Conservation (phyloP, 2,329 filamentous ascomycete genomes). For the Hymenoscyphus linearis region DNA sequence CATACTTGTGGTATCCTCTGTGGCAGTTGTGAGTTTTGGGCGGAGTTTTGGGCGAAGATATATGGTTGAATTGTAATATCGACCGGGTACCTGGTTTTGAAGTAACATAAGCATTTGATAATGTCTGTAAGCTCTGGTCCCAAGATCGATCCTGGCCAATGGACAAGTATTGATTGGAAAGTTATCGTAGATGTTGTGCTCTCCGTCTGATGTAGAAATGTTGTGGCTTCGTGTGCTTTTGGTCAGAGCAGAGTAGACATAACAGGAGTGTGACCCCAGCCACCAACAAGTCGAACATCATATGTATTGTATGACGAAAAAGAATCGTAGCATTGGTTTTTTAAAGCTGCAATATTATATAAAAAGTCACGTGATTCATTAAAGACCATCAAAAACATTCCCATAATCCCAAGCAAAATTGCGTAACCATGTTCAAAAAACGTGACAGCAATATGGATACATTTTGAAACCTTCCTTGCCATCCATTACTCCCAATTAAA, state of each 20-base stretch:
- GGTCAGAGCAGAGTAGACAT: not conserved
- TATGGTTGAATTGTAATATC: not conserved
- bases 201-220: not conserved
- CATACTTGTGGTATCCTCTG: not conserved
- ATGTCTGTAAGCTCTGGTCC: not conserved
- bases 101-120: not conserved
- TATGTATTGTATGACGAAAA: not conserved
- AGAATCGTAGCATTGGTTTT: not conserved
- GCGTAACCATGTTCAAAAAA: not conserved
- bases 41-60: not conserved
- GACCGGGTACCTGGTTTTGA: not conserved
- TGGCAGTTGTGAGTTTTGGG: not conserved
- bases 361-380: not conserved
- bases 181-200: not conserved
- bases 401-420: not conserved
- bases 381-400: not conserved
- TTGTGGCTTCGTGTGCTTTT: not conserved
- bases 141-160: not conserved
- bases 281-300: not conserved
- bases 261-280: not conserved
- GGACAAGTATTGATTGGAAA: not conserved
- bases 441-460: no score
- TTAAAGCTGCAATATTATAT: not conserved
- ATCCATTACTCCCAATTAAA: not conserved
- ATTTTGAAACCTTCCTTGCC: not conserved